A percentile compares a stretch with the other conserved stretches of the same genome.
Conservation (phyloP, 106 monocot genomes). For the Apostasia ramifera region DNA sequence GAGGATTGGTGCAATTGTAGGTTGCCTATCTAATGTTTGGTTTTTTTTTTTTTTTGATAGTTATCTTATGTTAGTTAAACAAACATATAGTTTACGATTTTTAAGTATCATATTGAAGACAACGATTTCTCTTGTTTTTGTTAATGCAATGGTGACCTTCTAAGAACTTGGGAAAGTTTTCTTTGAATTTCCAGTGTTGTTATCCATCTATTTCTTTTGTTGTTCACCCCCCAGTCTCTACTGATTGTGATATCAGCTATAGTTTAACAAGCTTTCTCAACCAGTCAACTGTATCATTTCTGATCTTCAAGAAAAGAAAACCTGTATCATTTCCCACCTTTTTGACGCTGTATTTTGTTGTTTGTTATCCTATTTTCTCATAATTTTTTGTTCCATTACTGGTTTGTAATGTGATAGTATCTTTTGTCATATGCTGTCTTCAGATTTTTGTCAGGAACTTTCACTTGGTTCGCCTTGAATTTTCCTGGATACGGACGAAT, state of each 20-base stretch:
- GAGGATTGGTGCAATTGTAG: conserved; percentile 87
- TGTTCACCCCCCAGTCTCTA: neutral
- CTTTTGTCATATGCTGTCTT: conserved; percentile 7
- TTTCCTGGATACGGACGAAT: conserved; percentile 45
- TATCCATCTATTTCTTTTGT: neutral
- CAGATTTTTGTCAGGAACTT: conserved; percentile 76
- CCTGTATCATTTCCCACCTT: neutral
- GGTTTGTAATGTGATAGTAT: neutral
- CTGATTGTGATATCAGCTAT: no score
- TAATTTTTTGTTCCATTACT: neutral
- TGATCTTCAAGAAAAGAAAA: neutral
- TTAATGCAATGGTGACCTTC: neutral
- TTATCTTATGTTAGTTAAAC: no score
- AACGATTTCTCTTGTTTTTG: neutral
- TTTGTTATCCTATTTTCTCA: neutral
- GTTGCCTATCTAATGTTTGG: conserved; percentile 14
- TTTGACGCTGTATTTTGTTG: conserved; percentile 1
- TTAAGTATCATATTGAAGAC: neutral
- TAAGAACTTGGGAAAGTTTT: neutral
- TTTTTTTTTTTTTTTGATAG: neutral
- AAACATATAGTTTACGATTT: neutral
- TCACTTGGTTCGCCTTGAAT: conserved; percentile 40
- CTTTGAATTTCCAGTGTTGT: neutral
- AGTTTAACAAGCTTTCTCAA: no score
- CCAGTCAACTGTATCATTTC: no score